phyloP scores from a whole-genome alignment of 495 filamentous ascomycete genomes.

The Clavariopsis aquatica region DNA sequence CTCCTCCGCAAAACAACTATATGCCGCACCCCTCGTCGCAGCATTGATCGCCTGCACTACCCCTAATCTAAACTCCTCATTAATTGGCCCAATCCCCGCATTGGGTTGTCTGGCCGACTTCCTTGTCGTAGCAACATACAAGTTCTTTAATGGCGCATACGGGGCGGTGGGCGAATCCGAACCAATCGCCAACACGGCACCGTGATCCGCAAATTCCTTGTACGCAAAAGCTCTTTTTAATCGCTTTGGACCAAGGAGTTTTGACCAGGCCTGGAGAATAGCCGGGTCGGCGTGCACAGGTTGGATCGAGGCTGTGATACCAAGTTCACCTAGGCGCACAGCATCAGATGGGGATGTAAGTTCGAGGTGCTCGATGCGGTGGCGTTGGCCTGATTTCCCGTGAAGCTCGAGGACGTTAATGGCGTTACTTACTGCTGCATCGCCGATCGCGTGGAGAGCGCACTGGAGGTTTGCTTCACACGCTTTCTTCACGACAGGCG shows the following conservation, averaged over 20 bases:
- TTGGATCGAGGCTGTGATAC: conserved; percentile 66
- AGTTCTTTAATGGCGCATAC: conserved; percentile 56
- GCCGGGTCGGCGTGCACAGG: conserved; percentile 66
- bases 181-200: conserved; percentile 58
- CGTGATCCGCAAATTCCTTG: conserved; percentile 57
- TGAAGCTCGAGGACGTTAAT: conserved; percentile 56
- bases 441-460: conserved; percentile 68
- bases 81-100: conserved; percentile 50
- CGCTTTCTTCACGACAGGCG: conserved; percentile 57
- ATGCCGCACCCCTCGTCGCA: conserved; percentile 60
- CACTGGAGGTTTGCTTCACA: conserved; percentile 59
- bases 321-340: conserved; percentile 52
- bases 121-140: conserved; percentile 63
- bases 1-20: conserved; percentile 59
- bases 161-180: conserved; percentile 64
- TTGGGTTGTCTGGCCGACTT: conserved; percentile 55
- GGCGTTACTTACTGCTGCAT: conserved; percentile 56
- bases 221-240: conserved; percentile 62
- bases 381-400: conserved; percentile 51
- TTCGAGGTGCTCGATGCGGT: conserved; percentile 66
- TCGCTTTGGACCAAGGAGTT: conserved; percentile 54
- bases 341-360: conserved; percentile 57
- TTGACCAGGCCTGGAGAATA: conserved; percentile 61
- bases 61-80: conserved; percentile 55
- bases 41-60: conserved; percentile 56